A percentile compares a stretch with the other conserved stretches of the same genome.
Conservation (phyloP, 2,329 filamentous ascomycete species). For the Verticillium nubilum region DNA sequence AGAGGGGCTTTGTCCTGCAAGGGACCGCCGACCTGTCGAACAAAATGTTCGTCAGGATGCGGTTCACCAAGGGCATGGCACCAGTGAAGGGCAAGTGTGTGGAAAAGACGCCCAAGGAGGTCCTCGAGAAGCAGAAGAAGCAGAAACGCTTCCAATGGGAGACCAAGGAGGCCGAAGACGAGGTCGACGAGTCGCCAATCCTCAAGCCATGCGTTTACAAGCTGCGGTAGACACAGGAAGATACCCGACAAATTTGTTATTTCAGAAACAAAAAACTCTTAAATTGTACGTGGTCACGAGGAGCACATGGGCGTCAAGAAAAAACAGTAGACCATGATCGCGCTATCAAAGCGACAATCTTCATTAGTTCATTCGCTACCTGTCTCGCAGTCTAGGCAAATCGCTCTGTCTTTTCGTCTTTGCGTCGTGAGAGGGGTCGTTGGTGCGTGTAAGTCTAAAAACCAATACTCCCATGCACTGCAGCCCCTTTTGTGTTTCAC, state of each 20-base stretch:
- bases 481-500: background rate
- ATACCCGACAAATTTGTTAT: background rate
- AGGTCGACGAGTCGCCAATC: conserved; percentile 58
- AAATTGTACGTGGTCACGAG: background rate
- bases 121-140: conserved; percentile 42
- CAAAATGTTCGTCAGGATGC: conserved; percentile 98
- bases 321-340: background rate
- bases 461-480: background rate
- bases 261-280: background rate
- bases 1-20: conserved; percentile 80
- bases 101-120: conserved; percentile 49
- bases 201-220: conserved; percentile 97
- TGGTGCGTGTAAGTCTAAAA: background rate
- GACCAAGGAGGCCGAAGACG: conserved; percentile 41
- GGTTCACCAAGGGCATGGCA: conserved; percentile 78
- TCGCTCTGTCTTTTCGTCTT: background rate
- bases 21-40: conserved; percentile 70
- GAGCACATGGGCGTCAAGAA: background rate
- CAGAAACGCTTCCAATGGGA: conserved; percentile 55
- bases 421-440: background rate
- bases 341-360: background rate
- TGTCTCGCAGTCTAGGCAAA: background rate
- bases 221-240: conserved; percentile 52
- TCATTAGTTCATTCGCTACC: background rate
- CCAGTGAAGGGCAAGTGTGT: conserved; percentile 73